Base-by-base conservation (phyloP, 2,329 filamentous ascomycete species). In the Aspergillus fijiensis region DNA sequence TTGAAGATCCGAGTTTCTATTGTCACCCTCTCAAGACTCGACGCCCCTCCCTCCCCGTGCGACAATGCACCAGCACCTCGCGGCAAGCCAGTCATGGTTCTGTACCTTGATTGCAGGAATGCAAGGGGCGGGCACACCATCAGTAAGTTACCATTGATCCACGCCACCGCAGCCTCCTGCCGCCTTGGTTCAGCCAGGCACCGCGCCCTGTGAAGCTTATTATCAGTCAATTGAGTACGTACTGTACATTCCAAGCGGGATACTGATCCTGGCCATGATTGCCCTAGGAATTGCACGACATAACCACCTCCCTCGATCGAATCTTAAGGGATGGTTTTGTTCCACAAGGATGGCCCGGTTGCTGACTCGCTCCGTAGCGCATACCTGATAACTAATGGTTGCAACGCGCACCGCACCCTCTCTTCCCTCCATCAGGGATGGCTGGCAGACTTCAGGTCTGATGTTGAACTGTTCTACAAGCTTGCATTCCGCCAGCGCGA, bases 231-330 rank as follows among this genome's bases (percentile, higher is more conserved):
- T 16, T 35, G 14, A 4, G 33, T 35, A 16, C 33, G 10, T 35
- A 35, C 14, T 16, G 11, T 12, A 35, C 53, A 55, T 55, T 55
- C 53, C 53, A 5, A 29, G 51, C 16, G 27, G 45, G 47, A 53
- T 58, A 35, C 57, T n/a, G 47, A 53, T 58, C 51, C 57, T n/a
- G 31, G 27, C 25, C 35, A 23, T 21, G 23, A 29, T n/a, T 31
- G 16, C 16, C 35, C 10, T 35, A 23, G 27, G 27, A 51, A 57
- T 64, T 57, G 48, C 49, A 56, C 45, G 9, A 48, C 54, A 57
- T 58, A 29, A 31, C 42, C 9, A 29, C 27, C 7, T 55, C 47
- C 21, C n/a, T 51, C 16, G 10, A 31, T 25, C 14, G 19, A 14
- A n/a, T 23, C 31, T 33, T 42, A 19, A 35, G 29, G 29, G 33